A percentile compares a stretch with the other conserved stretches of the same genome.
These are phyloP conservation scores for Diaporthe australafricana DNA, from an alignment of 2,329 filamentous ascomycete species.

Conservation along the genomic window DNA sequence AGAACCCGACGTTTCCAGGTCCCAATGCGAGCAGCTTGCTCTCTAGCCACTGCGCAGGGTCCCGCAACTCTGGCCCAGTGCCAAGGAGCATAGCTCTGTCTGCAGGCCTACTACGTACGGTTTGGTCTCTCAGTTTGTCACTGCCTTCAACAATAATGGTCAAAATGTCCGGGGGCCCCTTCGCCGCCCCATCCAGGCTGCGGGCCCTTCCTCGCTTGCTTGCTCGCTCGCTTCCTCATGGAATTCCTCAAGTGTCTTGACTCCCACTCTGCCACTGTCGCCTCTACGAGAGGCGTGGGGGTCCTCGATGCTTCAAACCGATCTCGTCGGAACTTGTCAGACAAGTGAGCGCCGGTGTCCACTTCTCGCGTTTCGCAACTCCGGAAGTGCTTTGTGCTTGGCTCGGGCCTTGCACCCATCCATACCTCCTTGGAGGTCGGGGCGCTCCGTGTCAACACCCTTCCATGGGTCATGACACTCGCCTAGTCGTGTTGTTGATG, in stretches of 20 bases:
- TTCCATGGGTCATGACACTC: background rate
- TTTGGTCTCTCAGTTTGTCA: constrained; percentile 4
- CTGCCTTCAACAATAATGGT: constrained; percentile 15
- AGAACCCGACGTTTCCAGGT: constrained; percentile 12
- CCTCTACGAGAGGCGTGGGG: constrained; percentile 20
- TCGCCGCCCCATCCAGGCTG: constrained; percentile 15
- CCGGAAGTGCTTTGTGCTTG: constrained; percentile 30
- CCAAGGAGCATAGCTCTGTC: constrained; percentile 21
- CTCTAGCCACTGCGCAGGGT: background rate
- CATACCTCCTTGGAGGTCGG: background rate
- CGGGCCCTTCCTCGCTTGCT: constrained; percentile 8
- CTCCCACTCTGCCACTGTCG: background rate
- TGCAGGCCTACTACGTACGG: background rate
- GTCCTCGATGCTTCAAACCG: constrained; percentile 28
- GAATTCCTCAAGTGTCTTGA: constrained; percentile 1
- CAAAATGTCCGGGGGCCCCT: constrained; percentile 16
- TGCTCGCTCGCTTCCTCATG: constrained; percentile 8
- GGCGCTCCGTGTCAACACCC: background rate
- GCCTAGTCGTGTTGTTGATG: background rate
- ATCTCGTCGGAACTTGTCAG: constrained; percentile 30
- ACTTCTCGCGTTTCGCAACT: constrained; percentile 39
- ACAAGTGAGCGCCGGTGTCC: constrained; percentile 30
- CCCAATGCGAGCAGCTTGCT: constrained; percentile 15
- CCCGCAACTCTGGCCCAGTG: constrained; percentile 17
- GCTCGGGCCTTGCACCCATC: constrained; percentile 10